A percentile compares a stretch with the other conserved stretches of the same genome.
These are phyloP conservation scores for Cercospora zeae-maydis DNA, from an alignment of 2,329 filamentous ascomycete species.

Conservation along the genomic window DNA sequence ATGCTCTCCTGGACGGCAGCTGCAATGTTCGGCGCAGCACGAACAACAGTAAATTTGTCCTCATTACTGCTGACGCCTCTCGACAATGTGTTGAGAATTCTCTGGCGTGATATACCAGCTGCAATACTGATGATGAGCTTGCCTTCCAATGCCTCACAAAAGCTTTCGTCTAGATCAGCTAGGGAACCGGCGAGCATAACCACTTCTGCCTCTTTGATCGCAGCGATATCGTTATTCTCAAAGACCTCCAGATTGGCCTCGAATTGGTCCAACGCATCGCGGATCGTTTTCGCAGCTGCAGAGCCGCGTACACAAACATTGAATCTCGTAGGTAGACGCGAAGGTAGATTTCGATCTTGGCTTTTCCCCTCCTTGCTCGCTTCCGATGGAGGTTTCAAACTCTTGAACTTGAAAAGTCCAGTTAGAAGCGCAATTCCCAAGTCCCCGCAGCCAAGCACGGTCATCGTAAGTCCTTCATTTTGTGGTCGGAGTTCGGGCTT, in stretches of 20 bases:
- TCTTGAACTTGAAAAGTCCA: slow-evolving; percentile 72
- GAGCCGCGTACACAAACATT: slow-evolving; percentile 73
- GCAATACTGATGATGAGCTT: slow-evolving; percentile 81
- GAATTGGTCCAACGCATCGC: slow-evolving; percentile 62
- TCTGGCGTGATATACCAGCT: slow-evolving; percentile 67
- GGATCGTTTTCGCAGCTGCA: slow-evolving; percentile 67
- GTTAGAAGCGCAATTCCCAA: slow-evolving; percentile 83
- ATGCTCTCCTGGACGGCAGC: slow-evolving; percentile 74
- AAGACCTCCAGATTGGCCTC: slow-evolving; percentile 61
- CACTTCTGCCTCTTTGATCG: slow-evolving; percentile 66
- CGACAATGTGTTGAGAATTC: slow-evolving; percentile 58
- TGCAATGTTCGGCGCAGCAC: slow-evolving; percentile 83
- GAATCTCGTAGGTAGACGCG: slow-evolving; percentile 67
- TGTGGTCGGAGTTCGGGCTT: slow-evolving; percentile 24
- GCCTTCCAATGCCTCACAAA: slow-evolving; percentile 68
- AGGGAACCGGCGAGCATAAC: slow-evolving; percentile 75
- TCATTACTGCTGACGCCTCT: slow-evolving; percentile 47
- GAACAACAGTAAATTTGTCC: slow-evolving; percentile 62
- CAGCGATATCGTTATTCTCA: slow-evolving; percentile 68
- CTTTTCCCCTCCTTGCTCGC: slow-evolving; percentile 23
- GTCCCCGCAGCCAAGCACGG: slow-evolving; percentile 80
- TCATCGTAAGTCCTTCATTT: slow-evolving; percentile 59
- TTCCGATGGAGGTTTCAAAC: slow-evolving; percentile 45
- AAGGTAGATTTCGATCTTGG: slow-evolving; percentile 41
- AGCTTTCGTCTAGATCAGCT: slow-evolving; percentile 64